Percentiles rank a stretch among this genome's conserved stretches.
Conservation (phyloP, 2,329 filamentous ascomycete genomes). For the Geosmithia putterillii region DNA sequence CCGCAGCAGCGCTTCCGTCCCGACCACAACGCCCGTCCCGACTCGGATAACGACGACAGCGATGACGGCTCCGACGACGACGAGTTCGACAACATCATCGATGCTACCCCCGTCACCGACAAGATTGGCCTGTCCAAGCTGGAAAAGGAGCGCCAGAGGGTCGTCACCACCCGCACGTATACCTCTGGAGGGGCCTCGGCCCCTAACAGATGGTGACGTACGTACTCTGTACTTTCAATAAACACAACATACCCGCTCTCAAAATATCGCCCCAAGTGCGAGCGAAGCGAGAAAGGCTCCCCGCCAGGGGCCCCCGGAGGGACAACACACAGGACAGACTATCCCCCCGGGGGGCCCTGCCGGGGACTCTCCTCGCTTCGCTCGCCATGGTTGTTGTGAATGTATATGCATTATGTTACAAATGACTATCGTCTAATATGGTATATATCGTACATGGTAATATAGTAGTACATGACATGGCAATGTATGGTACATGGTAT, state of each 20-base stretch:
- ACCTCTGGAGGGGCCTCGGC: slow-evolving; percentile 36
- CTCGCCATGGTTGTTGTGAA: neutral
- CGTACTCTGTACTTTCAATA: too few relatives aligned
- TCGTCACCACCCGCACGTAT: slow-evolving; percentile 36
- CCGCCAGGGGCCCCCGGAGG: too few relatives aligned
- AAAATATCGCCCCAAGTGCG: too few relatives aligned
- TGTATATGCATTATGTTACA: neutral
- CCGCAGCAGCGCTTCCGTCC: slow-evolving; percentile 27
- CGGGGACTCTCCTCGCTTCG: neutral
- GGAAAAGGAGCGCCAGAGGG: slow-evolving; percentile 40
- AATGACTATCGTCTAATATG: neutral
- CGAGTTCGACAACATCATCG: slow-evolving; percentile 86
- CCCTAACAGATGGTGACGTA: slow-evolving; percentile 26
- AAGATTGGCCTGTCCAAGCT: slow-evolving; percentile 54
- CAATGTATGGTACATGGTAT: slow-evolving; percentile 3
- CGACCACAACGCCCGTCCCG: slow-evolving; percentile 51
- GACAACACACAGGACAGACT: too few relatives aligned
- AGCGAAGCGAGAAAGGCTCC: too few relatives aligned
- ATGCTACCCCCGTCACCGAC: slow-evolving; percentile 82
- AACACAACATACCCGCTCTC: too few relatives aligned
- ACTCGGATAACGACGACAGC: slow-evolving; percentile 52
- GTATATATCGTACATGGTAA: neutral
- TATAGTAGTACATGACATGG: too few relatives aligned
- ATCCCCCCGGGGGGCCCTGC: neutral
- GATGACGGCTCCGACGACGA: slow-evolving; percentile 39